Base-by-base conservation (phyloP, 1,139 yeast genomes). In the Geotrichum siamense region DNA sequence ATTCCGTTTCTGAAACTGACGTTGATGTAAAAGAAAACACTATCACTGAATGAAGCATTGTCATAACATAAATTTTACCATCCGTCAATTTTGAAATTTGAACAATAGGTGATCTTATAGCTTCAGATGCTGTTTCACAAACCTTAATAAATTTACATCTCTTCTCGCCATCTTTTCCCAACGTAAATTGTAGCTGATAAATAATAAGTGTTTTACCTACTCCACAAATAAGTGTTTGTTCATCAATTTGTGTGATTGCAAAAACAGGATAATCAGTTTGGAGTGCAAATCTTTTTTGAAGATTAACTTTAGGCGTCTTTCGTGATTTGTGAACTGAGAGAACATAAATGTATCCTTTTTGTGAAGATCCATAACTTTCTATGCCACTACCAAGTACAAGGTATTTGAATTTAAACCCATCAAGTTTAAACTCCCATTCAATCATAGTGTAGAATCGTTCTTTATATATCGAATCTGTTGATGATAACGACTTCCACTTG, bases 271-370 rank as follows among this genome's bases (percentile, higher is more conserved):
- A 33, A 12, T 39, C 33, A 10, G 38, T 33, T 17, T 16, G 33
- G 16, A 43, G 10, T 12, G 23, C 43, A 39, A 43, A 43, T n/a
- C 43, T 16, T 15, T 43, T 43, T 30, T 43, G 43, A 2, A 43
- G 17, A 15, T 34, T 35, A 15, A 43, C 27, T 13, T 41, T 32
- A 5, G 40, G 39, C 13, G 40, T 29, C 27, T 35, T 38, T 25
- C 35, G 34, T 2, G 40, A 29, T n/a, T 21, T 33, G 6, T 33
- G 25, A 28, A 33, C 40, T 2, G 47, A 33, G 22, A 43, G 12
- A 23, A 39, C 37, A 15, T 43, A 43, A 16, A 43, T 22, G 22
- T 28, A 43, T 8, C 47, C 47, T 10, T 34, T 19, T n/a, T n/a
- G n/a, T 2, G 31, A 12, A 10, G 27, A 26, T 3, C 35, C 28